Base-by-base conservation (phyloP, 495 filamentous ascomycete genomes). In the Penicillium canariense region DNA sequence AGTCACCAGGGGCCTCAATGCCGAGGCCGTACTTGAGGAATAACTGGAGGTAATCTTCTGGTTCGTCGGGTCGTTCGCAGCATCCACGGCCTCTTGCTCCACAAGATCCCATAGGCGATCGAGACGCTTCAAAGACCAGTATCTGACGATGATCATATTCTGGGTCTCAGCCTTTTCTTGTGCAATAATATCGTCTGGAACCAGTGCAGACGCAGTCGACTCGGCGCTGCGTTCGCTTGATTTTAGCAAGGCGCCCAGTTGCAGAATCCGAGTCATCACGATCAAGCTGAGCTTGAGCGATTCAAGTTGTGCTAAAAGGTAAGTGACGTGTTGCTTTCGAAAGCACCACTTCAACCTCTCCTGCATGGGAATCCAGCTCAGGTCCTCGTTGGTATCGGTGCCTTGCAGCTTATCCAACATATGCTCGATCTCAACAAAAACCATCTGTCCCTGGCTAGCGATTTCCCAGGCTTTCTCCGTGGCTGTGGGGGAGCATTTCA, bases 91-190 rank as follows among this genome's bases (percentile, higher is more conserved):
- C 48, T 77, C 75, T 23, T 72, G 63, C 40, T 73, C 63, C 30
- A 73, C 74, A 17, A 63, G 15, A 39, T 72, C 63, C 62, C 72
- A 77, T 18, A 78, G 57, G 7, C 65, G 64, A 23, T 73, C 72
- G 5, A 78, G 60, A 10, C 72, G 71, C 38, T 69, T 73, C 25
- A 68, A 54, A 11, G 74, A 70, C 70, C 70, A 77, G 54, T 77
- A 74, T 36, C 76, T 61, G 4, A 76, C 66, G n/a, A 78, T 67
- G 23, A 78, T 67, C 74, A 78, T 75, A 45, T 76, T 78, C 54
- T 78, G 73, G 11, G 68, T 66, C 36, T 78, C 75, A 7, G 70
- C 73, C 44, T 73, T 67, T 28, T 75, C 74, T 52, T 77, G 74
- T 6, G 67, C 65, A 54, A 76, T 67, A 2, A 54, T 30, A n/a